Percentiles rank a stretch among this genome's conserved stretches.
phyloP scores from a whole-genome alignment of 2,329 filamentous ascomycete species.

The Fusarium compactum region DNA sequence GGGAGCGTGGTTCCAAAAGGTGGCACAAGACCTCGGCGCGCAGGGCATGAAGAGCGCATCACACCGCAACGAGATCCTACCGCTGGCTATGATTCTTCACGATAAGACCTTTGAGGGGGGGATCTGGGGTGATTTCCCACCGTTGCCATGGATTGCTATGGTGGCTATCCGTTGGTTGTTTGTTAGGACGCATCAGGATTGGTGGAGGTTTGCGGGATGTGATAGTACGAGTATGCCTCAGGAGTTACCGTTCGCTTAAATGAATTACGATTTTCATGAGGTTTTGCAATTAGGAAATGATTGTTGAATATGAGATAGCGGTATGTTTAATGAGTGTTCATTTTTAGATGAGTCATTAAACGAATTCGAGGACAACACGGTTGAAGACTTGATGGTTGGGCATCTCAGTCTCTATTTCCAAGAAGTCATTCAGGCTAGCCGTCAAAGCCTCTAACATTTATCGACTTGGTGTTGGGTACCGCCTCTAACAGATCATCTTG shows the following conservation, averaged over 20 bases:
- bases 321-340: background rate
- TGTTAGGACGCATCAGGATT: conserved; percentile 51
- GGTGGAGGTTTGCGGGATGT: conserved; percentile 54
- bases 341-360: background rate
- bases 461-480: background rate
- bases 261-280: conserved; percentile 17
- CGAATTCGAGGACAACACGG: background rate
- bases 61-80: conserved; percentile 39
- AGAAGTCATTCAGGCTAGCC: background rate
- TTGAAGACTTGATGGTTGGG: background rate
- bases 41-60: conserved; percentile 32
- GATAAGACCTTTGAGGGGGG: conserved; percentile 47
- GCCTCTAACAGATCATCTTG: background rate
- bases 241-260: conserved; percentile 51
- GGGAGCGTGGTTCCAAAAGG: conserved; percentile 48
- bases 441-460: background rate
- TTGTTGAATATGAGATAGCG: background rate
- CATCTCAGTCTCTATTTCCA: background rate
- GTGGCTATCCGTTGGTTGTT: conserved; percentile 52
- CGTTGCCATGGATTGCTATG: conserved; percentile 45
- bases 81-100: conserved; percentile 45
- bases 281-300: background rate
- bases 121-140: conserved; percentile 45
- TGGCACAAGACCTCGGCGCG: conserved; percentile 23
- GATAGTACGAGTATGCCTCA: conserved; percentile 48